These are phyloP conservation scores for Castanospermum australe DNA, from an alignment of 306 rosid genomes.

Conservation along the genomic window DNA sequence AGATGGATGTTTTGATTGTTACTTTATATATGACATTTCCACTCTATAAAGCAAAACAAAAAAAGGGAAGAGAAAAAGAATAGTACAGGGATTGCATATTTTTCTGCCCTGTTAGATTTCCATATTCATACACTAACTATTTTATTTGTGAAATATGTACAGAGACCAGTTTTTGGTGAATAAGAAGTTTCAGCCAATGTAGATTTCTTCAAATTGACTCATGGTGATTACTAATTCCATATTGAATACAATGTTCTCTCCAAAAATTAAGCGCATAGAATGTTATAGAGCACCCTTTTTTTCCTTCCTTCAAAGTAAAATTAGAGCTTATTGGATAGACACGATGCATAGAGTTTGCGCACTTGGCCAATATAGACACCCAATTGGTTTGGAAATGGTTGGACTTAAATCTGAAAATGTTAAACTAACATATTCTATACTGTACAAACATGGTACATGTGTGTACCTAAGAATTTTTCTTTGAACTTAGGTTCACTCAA, in stretches of 20 bases:
- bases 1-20: slow-evolving; percentile 78
- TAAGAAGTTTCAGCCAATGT: slow-evolving; percentile 41
- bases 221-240: no score
- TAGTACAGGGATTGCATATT: slow-evolving; percentile 27
- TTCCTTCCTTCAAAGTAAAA: background rate
- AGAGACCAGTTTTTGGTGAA: slow-evolving; percentile 45
- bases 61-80: slow-evolving; percentile 24
- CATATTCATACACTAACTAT: slow-evolving; percentile 37
- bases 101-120: slow-evolving; percentile 29
- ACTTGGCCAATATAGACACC: no score
- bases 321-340: no score
- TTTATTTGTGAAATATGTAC: slow-evolving; percentile 28
- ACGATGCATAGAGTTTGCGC: no score
- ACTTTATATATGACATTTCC: slow-evolving; percentile 20
- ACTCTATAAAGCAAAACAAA: slow-evolving; percentile 11
- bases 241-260: background rate
- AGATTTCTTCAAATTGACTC: background rate
- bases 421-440: no score
- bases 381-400: no score
- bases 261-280: background rate
- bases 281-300: background rate
- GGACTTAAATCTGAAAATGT: no score
- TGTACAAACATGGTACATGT: no score
- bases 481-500: no score
- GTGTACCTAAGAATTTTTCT: no score